Conservation (phyloP, 768 basidiomycete species). For the Tricholoma terreum region DNA sequence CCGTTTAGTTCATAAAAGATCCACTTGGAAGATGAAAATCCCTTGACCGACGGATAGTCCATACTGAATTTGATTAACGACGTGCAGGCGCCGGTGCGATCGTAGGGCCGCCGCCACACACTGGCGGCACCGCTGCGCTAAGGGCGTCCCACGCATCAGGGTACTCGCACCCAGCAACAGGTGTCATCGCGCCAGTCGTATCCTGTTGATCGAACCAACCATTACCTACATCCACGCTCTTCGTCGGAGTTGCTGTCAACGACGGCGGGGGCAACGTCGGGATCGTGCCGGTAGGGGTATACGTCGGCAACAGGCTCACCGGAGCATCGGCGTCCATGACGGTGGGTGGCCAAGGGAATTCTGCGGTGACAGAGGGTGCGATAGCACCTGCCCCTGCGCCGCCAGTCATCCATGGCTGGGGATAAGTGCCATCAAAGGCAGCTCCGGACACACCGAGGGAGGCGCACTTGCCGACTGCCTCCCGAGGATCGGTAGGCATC, state of each 20-base stretch:
- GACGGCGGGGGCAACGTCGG: slow-evolving; percentile 51
- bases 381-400: slow-evolving; percentile 53
- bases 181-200: slow-evolving; percentile 41
- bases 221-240: slow-evolving; percentile 38
- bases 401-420: slow-evolving; percentile 64
- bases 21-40: no score
- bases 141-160: slow-evolving; percentile 44
- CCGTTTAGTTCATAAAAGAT: no score
- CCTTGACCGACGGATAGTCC: no score
- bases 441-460: slow-evolving; percentile 43
- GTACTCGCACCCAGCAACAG: slow-evolving; percentile 55
- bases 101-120: slow-evolving; percentile 8
- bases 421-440: slow-evolving; percentile 42
- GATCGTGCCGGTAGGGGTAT: slow-evolving; percentile 64
- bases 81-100: not conserved
- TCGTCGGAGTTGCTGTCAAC: slow-evolving; percentile 34
- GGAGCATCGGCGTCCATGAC: slow-evolving; percentile 39
- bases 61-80: not conserved
- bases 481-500: slow-evolving; percentile 52
- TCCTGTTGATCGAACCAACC: slow-evolving; percentile 59
- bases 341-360: slow-evolving; percentile 62
- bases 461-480: slow-evolving; percentile 57
- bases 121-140: slow-evolving; percentile 30
- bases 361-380: slow-evolving; percentile 38
- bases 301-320: slow-evolving; percentile 52